Percentiles rank a stretch among this genome's conserved stretches.
Evolutionary conservation across 2,329 filamentous ascomycete genomes (phyloP).

Genomic region (Neurospora crassa): DNA sequence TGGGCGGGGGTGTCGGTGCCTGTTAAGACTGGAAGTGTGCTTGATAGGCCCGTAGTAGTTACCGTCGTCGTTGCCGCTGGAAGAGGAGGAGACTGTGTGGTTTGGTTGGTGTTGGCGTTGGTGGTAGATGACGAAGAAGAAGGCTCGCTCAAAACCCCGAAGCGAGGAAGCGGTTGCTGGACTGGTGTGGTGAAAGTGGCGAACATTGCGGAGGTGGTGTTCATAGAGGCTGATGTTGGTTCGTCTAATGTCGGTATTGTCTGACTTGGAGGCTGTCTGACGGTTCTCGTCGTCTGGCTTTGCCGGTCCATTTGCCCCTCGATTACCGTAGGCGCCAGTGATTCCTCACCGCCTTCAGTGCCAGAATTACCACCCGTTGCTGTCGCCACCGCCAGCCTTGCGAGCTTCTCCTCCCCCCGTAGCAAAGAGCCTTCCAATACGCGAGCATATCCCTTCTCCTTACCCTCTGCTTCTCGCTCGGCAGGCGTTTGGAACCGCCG

Average conservation of each 20-base stretch:
- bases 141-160: slow-evolving; percentile 22
- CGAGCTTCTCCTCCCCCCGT: slow-evolving; percentile 67
- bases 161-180: background rate
- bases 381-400: slow-evolving; percentile 32
- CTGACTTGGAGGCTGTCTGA: background rate
- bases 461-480: slow-evolving; percentile 66
- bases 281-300: background rate
- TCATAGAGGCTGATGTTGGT: background rate
- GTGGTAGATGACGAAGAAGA: background rate
- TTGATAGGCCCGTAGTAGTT: background rate
- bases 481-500: slow-evolving; percentile 63
- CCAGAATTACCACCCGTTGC: background rate
- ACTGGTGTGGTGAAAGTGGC: background rate
- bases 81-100: background rate
- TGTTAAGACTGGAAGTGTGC: background rate
- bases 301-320: background rate
- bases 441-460: slow-evolving; percentile 67
- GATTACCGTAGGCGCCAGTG: background rate
- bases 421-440: slow-evolving; percentile 68
- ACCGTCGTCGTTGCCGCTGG: background rate
- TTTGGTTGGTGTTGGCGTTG: background rate
- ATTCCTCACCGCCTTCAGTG: background rate
- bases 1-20: slow-evolving; percentile 28
- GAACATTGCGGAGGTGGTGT: background rate
- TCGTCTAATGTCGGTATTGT: background rate